phyloP scores from a whole-genome alignment of 228 moss, liverwort and hornwort species.

The Sphagnum fallax region DNA sequence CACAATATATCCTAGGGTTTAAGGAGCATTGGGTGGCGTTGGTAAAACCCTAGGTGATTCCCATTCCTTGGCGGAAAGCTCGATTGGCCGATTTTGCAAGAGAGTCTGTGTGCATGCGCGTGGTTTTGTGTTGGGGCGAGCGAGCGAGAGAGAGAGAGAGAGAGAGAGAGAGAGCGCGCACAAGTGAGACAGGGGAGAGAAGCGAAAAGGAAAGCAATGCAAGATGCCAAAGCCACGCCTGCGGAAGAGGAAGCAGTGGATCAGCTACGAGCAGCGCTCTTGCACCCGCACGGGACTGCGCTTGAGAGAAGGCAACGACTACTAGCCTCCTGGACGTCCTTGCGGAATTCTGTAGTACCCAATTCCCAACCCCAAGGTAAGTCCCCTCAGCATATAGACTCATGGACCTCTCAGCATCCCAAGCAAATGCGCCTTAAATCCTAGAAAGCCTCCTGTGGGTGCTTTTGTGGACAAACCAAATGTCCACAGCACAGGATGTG shows the following conservation, averaged over 20 bases:
- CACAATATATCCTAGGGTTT: no score
- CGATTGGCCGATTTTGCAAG: no score
- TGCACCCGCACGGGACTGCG: constrained; percentile 68
- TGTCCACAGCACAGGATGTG: no score
- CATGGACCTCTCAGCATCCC: background rate
- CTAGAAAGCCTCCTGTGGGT: background rate
- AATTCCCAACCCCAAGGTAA: constrained; percentile 4
- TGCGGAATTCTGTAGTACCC: constrained; percentile 47
- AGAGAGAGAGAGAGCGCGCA: no score
- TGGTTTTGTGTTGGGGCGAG: no score
- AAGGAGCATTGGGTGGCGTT: no score
- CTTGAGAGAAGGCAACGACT: constrained; percentile 59
- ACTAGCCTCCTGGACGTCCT: constrained; percentile 62
- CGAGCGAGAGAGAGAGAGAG: no score
- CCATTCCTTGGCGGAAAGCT: no score
- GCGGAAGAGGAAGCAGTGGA: constrained; percentile 69
- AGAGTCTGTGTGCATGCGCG: no score
- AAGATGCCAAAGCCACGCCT: background rate
- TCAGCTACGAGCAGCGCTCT: constrained; percentile 62
- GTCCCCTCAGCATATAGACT: background rate
- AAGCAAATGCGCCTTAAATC: background rate
- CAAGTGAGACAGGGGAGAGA: no score
- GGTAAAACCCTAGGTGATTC: no score
- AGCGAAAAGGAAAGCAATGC: background rate
- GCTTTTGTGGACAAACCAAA: background rate